Percentiles rank a stretch among this genome's conserved stretches.
Conservation (phyloP, 768 basidiomycete species). For the Leccinum subgranulosum region DNA sequence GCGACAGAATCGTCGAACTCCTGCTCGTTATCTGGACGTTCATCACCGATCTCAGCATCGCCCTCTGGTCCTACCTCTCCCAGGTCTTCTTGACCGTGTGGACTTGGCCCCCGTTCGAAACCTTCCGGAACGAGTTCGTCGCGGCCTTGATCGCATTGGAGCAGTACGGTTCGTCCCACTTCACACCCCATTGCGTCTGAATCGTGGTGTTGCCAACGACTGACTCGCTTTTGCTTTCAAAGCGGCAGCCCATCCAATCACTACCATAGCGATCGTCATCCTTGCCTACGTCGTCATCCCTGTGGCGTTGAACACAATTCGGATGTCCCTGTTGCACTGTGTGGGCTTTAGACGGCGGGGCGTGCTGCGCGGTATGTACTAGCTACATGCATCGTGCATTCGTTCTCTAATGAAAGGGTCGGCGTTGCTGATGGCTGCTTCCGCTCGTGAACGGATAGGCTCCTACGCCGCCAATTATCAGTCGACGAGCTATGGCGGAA, state of each 20-base stretch:
- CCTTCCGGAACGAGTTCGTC: slow-evolving; percentile 15
- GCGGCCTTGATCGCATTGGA: slow-evolving; percentile 7
- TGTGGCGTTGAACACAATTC: neutral
- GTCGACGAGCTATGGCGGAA: slow-evolving; percentile 17
- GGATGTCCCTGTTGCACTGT: neutral
- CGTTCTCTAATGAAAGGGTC: neutral
- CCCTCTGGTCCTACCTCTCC: slow-evolving; percentile 8
- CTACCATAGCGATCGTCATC: slow-evolving; percentile 4
- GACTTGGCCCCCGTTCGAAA: slow-evolving; percentile 23
- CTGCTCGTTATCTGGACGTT: slow-evolving; percentile 8
- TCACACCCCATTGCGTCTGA: neutral
- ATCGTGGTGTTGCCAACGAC: neutral
- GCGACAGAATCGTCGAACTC: slow-evolving; percentile 15
- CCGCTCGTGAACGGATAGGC: neutral
- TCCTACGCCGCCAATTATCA: slow-evolving; percentile 20
- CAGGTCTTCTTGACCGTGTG: slow-evolving; percentile 11
- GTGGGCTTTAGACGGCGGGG: neutral
- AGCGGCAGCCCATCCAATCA: slow-evolving; percentile 13
- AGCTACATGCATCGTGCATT: neutral
- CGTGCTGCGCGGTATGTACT: slow-evolving; percentile 9
- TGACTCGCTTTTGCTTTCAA: neutral
- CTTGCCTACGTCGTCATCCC: slow-evolving; percentile 13
- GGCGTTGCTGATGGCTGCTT: neutral
- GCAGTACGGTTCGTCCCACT: slow-evolving; percentile 14
- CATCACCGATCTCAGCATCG: neutral